phyloP scores from a whole-genome alignment of 1,139 yeast genomes.

The Pichia terricola region DNA sequence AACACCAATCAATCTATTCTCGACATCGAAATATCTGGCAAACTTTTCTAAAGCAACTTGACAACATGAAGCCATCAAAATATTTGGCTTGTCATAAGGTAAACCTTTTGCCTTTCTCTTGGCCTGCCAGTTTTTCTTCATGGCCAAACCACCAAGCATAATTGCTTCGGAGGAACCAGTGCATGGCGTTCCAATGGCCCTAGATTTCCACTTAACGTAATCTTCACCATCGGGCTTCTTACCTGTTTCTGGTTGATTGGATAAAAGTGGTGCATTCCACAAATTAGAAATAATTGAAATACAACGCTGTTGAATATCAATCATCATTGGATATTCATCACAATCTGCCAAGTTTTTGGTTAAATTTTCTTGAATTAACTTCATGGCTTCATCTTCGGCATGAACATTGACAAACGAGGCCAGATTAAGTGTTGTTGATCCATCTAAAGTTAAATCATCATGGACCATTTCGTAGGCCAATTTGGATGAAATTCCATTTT shows the following conservation, averaged over 20 bases:
- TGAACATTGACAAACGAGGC: slow-evolving; percentile 86
- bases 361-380: slow-evolving; percentile 56
- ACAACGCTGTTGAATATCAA: slow-evolving; percentile 75
- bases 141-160: slow-evolving; percentile 85
- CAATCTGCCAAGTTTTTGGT: slow-evolving; percentile 87
- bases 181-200: slow-evolving; percentile 79
- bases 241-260: slow-evolving; percentile 12
- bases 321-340: slow-evolving; percentile 84
- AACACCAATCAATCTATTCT: slow-evolving; percentile 66
- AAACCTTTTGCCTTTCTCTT: slow-evolving; percentile 51
- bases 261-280: slow-evolving; percentile 63
- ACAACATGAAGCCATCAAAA: slow-evolving; percentile 89
- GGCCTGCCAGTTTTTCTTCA: slow-evolving; percentile 84
- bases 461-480: slow-evolving; percentile 55
- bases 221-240: not conserved
- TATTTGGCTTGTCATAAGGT: slow-evolving; percentile 61
- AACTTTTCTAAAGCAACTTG: slow-evolving; percentile 93
- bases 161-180: slow-evolving; percentile 93
- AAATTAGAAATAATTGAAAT: slow-evolving; percentile 67
- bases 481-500: slow-evolving; percentile 40
- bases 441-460: slow-evolving; percentile 74
- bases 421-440: slow-evolving; percentile 71
- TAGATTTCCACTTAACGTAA: slow-evolving; percentile 17
- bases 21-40: slow-evolving; percentile 90
- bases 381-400: slow-evolving; percentile 40